Evolutionary conservation across 1,139 yeast species (phyloP).

Genomic region (Taphrina wiesneri): DNA sequence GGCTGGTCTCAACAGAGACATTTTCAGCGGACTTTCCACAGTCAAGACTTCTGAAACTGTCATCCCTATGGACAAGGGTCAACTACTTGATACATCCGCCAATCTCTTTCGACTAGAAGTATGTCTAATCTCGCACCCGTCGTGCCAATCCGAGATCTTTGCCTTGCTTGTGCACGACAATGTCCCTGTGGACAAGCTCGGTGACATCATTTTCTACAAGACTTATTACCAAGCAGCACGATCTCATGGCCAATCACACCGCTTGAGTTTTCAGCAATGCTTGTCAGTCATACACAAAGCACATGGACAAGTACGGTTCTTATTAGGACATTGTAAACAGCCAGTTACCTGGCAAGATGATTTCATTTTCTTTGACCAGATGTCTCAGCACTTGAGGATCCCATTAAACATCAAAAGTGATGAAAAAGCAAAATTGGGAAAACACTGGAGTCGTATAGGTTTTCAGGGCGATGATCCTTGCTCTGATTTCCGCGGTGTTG

Average conservation of each 20-base stretch:
- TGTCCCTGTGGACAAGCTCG: not conserved
- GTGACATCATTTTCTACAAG: constrained; percentile 1
- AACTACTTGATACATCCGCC: not conserved
- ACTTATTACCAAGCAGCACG: not conserved
- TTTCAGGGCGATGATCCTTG: constrained; percentile 32
- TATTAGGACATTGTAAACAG: not conserved
- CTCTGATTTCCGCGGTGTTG: constrained; percentile 24
- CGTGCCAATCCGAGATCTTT: not conserved
- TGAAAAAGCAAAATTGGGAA: not conserved
- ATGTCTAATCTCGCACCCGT: not conserved
- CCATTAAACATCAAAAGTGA: not conserved
- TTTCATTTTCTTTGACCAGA: not conserved
- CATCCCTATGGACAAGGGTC: not conserved
- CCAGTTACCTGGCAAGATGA: not conserved
- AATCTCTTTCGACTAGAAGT: constrained; percentile 9
- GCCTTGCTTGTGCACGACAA: not conserved
- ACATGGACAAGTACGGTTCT: not conserved
- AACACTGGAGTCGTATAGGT: constrained; percentile 19
- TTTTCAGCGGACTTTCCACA: too few species aligned
- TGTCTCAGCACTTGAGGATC: not conserved
- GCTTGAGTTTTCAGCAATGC: not conserved
- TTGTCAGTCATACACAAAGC: not conserved
- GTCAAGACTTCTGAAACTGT: not conserved
- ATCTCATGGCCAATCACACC: constrained; percentile 1
- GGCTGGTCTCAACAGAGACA: not conserved